Conservation (phyloP, 306 rosid species). For the Sindora glabra region DNA sequence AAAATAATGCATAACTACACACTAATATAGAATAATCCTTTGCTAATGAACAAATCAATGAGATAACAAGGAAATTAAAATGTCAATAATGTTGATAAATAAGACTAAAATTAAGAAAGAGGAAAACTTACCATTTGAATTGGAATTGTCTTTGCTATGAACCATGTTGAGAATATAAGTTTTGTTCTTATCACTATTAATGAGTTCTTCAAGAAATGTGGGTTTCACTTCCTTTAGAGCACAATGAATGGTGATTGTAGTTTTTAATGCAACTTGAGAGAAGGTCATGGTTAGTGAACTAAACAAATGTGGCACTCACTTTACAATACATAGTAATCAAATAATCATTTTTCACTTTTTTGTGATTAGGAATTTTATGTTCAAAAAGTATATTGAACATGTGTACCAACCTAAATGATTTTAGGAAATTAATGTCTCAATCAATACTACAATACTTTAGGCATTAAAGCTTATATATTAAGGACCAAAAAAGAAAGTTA, state of each 20-base stretch:
- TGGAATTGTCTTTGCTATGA: constrained; percentile 96
- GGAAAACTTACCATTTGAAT: constrained; percentile 87
- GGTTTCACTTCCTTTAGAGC: constrained; percentile 99
- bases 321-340: not conserved
- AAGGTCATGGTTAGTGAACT: constrained; percentile 23
- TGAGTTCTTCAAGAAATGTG: constrained; percentile 92
- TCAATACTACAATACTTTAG: no score
- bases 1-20: constrained; percentile 83
- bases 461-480: no score
- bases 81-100: not conserved
- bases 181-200: constrained; percentile 90
- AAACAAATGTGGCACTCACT: no score
- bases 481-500: no score
- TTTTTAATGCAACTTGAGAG: constrained; percentile 82
- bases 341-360: no score
- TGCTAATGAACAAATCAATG: constrained; percentile 44
- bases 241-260: constrained; percentile 88
- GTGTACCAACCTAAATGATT: no score
- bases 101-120: no score
- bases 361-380: no score
- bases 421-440: no score
- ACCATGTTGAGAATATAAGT: constrained; percentile 88
- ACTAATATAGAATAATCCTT: constrained; percentile 98
- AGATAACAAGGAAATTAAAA: constrained; percentile 5
- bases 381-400: no score